Base-by-base conservation (phyloP, 2,329 filamentous ascomycete genomes). In the Tolypocladium ovalisporum region DNA sequence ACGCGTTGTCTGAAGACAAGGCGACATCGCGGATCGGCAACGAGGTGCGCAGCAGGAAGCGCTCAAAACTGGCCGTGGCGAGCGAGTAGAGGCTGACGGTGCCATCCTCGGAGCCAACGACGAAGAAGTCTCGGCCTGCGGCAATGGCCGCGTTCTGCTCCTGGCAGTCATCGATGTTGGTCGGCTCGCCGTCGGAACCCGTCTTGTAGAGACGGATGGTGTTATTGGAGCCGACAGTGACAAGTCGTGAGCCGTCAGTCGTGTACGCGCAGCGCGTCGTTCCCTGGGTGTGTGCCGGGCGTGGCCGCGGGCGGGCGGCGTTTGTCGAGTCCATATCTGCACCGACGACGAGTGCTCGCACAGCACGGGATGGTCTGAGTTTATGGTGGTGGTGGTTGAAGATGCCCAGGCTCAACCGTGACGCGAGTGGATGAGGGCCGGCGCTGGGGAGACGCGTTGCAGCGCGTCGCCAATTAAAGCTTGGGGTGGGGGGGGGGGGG, bases 71-170 rank as follows among this genome's bases (percentile, higher is more conserved):
- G 66, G 86, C 86, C 3, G 83, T 84, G 57, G 83, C 79, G 54
- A 97, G 80, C n/a, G 88, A 89, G 76, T 95, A 99, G 65, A 91
- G 84, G 76, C 88, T 96, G 66, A 99, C 90, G n/a, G 88, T 94
- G 67, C 95, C 94, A 74, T 97, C 92, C 71, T 99, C 93, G 24
- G 90, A 89, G 34, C 91, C 94, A 60, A 90, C 85, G 51, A 97
- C 84, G 69, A 97, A 96, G 71, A 89, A 91, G 59, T 88, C 84
- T 67, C 93, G 82, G 39, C 84, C 83, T 24, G 90, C 85, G 35
- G 85, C 88, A 27, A 97, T 83, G 36, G 87, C 85, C 24, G 89
- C 79, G 68, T 96, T 96, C 62, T 89, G 87, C 64, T 97, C 93
- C 60, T 88, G 88, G 56, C 88, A 90, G 62, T 97, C 90, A 69